These are phyloP conservation scores for Fusarium ambrosium DNA, from an alignment of 2,329 filamentous ascomycete species.

Conservation along the genomic window DNA sequence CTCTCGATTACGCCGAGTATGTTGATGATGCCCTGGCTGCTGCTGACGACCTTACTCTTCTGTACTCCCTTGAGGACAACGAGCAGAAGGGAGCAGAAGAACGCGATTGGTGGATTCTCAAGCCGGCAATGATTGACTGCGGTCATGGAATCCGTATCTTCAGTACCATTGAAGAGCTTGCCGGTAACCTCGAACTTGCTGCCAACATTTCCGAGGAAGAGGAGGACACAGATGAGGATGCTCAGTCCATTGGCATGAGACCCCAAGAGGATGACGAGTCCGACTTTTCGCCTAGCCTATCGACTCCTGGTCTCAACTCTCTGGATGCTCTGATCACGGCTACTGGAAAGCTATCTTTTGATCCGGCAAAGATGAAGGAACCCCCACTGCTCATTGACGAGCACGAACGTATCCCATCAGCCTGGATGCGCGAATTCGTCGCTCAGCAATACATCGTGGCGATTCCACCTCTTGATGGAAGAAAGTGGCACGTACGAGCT, in stretches of 20 bases:
- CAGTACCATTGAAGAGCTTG: constrained; percentile 54
- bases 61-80: constrained; percentile 54
- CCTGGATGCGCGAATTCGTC: constrained; percentile 55
- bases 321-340: constrained; percentile 51
- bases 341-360: constrained; percentile 38
- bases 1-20: constrained; percentile 56
- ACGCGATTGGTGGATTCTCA: constrained; percentile 57
- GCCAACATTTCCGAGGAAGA: constrained; percentile 51
- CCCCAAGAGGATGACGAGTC: constrained; percentile 1
- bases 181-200: constrained; percentile 52
- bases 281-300: constrained; percentile 41
- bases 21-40: constrained; percentile 55
- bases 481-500: constrained; percentile 55
- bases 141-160: constrained; percentile 56
- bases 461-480: constrained; percentile 48
- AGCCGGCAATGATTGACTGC: constrained; percentile 56
- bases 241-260: background rate
- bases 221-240: constrained; percentile 25
- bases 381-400: constrained; percentile 47
- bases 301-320: constrained; percentile 44
- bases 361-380: constrained; percentile 9
- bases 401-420: constrained; percentile 52
- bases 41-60: constrained; percentile 52
- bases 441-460: constrained; percentile 55
- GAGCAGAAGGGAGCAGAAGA: constrained; percentile 43